Conservation (phyloP, 2,329 filamentous ascomycete genomes). For the Xylariomycetidae sp. region DNA sequence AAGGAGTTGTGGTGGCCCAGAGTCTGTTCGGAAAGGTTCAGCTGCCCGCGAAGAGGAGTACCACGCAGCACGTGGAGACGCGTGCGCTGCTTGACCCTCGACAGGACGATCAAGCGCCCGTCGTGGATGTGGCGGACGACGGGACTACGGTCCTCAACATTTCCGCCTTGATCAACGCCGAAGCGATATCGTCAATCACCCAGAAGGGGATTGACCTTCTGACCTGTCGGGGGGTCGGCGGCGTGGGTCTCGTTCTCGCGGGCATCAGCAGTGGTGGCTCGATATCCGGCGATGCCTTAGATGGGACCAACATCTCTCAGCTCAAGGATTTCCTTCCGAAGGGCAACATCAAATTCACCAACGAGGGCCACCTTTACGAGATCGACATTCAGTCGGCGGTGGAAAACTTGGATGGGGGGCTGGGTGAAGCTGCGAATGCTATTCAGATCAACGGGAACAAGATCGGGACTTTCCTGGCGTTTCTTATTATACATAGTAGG, state of each 20-base stretch:
- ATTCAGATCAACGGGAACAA: conserved; percentile 16
- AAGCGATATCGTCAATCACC: conserved; percentile 22
- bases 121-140: neutral
- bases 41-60: neutral
- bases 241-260: conserved; percentile 20
- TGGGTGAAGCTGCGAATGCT: conserved; percentile 8
- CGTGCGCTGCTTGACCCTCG: conserved; percentile 2
- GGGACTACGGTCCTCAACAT: conserved; percentile 16
- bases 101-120: neutral
- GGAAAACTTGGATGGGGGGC: conserved; percentile 12
- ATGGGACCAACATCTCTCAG: conserved; percentile 11
- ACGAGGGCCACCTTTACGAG: conserved; percentile 21
- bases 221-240: conserved; percentile 29
- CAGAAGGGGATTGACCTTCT: conserved; percentile 27
- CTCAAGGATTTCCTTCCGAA: conserved; percentile 21
- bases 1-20: conserved; percentile 27
- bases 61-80: neutral
- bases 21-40: conserved; percentile 22
- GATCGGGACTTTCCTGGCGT: conserved; percentile 14
- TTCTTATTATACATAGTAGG: conserved; percentile 23
- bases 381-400: conserved; percentile 20
- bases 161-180: conserved; percentile 22
- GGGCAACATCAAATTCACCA: conserved; percentile 21
- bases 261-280: conserved; percentile 21
- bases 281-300: conserved; percentile 9